phyloP scores from a whole-genome alignment of 1,284 basidiomycete genomes.

The Albatrellus sp. region DNA sequence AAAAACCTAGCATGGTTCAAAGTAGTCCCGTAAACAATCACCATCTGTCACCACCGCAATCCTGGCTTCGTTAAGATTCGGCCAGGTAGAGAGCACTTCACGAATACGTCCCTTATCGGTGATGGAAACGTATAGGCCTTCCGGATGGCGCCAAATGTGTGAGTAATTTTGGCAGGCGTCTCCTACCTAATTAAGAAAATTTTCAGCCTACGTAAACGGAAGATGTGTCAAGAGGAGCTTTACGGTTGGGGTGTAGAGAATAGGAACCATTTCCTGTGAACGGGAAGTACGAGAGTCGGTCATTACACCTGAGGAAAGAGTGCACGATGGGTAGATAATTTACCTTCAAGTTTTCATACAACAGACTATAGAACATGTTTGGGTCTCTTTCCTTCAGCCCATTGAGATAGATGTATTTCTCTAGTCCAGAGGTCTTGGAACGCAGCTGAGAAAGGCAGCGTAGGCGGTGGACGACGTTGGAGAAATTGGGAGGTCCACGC shows the following conservation, averaged over 20 bases:
- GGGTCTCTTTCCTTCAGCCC: slow-evolving; percentile 53
- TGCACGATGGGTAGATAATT: not conserved
- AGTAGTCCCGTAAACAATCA: slow-evolving; percentile 8
- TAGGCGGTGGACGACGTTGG: slow-evolving; percentile 39
- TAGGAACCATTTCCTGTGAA: slow-evolving; percentile 37
- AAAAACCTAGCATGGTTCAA: not conserved
- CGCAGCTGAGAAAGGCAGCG: slow-evolving; percentile 51
- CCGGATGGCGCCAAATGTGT: slow-evolving; percentile 64
- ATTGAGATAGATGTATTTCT: slow-evolving; percentile 63
- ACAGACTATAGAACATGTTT: slow-evolving; percentile 51
- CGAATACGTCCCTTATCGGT: slow-evolving; percentile 60
- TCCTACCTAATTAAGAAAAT: slow-evolving; percentile 39
- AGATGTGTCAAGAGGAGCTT: not conserved
- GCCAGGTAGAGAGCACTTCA: slow-evolving; percentile 51
- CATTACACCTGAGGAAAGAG: not conserved
- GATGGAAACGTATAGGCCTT: slow-evolving; percentile 61
- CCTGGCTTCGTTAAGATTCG: slow-evolving; percentile 34
- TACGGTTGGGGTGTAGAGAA: slow-evolving; percentile 70
- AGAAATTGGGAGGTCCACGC: slow-evolving; percentile 38
- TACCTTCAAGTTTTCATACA: slow-evolving; percentile 44
- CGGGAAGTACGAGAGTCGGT: too few relatives aligned
- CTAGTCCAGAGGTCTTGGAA: slow-evolving; percentile 41
- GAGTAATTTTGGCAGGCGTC: slow-evolving; percentile 69
- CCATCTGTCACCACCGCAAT: slow-evolving; percentile 77
- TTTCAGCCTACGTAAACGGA: slow-evolving; percentile 10